These are phyloP conservation scores for Butyriboletus appendiculatus DNA, from an alignment of 1,284 basidiomycete species.

Conservation along the genomic window DNA sequence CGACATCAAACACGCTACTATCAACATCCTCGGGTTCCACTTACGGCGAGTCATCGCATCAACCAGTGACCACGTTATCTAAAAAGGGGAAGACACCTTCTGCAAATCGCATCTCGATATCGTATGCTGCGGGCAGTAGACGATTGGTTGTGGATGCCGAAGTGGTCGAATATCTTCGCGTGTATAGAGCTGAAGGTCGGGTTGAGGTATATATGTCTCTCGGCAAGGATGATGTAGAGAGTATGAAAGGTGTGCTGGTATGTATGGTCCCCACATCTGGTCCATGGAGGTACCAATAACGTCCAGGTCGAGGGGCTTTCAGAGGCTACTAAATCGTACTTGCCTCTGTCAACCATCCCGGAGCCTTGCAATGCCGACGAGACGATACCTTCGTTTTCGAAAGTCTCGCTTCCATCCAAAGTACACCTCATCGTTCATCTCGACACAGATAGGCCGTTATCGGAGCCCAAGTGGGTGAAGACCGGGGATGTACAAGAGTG, in stretches of 20 bases:
- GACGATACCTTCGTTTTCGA: conserved; percentile 70
- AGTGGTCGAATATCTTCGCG: conserved; percentile 77
- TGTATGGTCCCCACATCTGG: conserved; percentile 29
- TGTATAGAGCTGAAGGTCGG: conserved; percentile 81
- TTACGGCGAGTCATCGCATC: conserved; percentile 35
- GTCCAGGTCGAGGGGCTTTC: conserved; percentile 75
- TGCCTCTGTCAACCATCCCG: conserved; percentile 52
- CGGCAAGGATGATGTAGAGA: conserved; percentile 51
- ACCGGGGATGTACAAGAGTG: conserved; percentile 93
- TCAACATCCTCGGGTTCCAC: conserved; percentile 53
- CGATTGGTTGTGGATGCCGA: conserved; percentile 89
- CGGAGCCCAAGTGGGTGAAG: conserved; percentile 95
- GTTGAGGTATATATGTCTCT: conserved; percentile 80
- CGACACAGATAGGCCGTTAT: conserved; percentile 84
- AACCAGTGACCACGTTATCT: conserved; percentile 3
- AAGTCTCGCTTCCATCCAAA: conserved; percentile 50
- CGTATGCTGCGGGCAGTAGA: conserved; percentile 87
- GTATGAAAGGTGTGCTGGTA: conserved; percentile 76
- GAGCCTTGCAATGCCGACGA: conserved; percentile 49
- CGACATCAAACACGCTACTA: conserved; percentile 51
- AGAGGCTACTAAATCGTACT: conserved; percentile 68
- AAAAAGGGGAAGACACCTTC: conserved; percentile 51
- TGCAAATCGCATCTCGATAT: conserved; percentile 87
- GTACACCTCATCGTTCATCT: conserved; percentile 67
- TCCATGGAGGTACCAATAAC: conserved; percentile 11